phyloP scores from a whole-genome alignment of 768 basidiomycete species.

The Termitomyces titanicus region DNA sequence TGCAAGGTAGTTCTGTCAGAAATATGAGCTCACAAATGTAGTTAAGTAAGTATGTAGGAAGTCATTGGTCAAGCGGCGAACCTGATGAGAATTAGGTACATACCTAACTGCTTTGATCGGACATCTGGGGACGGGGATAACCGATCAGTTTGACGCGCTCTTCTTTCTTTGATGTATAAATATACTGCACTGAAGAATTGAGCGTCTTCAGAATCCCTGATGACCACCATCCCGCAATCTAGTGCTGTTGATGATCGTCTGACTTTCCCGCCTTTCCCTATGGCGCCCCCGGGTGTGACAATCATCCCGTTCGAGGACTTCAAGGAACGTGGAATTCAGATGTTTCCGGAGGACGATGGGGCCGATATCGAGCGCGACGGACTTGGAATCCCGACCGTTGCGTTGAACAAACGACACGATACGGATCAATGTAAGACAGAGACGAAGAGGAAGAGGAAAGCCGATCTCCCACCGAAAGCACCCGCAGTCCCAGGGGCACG shows the following conservation, averaged over 20 bases:
- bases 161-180: background rate
- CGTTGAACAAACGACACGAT: conserved; percentile 46
- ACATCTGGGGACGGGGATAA: conserved; percentile 11
- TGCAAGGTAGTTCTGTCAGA: too few species aligned
- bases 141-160: conserved; percentile 14
- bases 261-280: conserved; percentile 49
- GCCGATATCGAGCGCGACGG: conserved; percentile 64
- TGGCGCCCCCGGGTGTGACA: conserved; percentile 31
- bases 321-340: conserved; percentile 36
- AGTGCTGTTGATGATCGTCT: conserved; percentile 15
- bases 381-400: conserved; percentile 62
- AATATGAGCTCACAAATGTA: too few species aligned
- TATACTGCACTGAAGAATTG: conserved; percentile 2
- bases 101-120: too few species aligned
- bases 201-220: background rate
- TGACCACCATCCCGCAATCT: background rate
- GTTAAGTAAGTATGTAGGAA: too few species aligned
- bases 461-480: conserved; percentile 14
- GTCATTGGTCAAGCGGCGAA: too few species aligned
- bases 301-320: conserved; percentile 44
- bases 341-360: conserved; percentile 39
- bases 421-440: conserved; percentile 57
- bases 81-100: too few species aligned
- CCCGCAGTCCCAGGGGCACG: conserved; percentile 6
- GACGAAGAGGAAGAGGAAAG: conserved; percentile 48